Percentiles rank a stretch among this genome's conserved stretches.
These are phyloP conservation scores for Beverwykella pulmonaria DNA, from an alignment of 495 filamentous ascomycete genomes.

Conservation along the genomic window DNA sequence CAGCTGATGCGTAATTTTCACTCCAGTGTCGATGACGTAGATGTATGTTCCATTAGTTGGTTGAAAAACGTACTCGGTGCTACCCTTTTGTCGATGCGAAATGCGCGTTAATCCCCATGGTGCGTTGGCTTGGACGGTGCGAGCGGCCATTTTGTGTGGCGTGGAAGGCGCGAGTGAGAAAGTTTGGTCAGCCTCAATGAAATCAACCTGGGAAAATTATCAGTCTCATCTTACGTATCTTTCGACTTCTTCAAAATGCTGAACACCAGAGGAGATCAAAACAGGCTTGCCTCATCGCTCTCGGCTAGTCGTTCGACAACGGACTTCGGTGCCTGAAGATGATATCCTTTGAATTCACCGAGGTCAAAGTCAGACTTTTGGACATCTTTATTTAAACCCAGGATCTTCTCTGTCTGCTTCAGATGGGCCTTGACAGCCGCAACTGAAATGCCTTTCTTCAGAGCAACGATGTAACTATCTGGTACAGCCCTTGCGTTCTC, in stretches of 20 bases:
- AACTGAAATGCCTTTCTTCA: slow-evolving; percentile 1
- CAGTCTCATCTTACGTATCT: background rate
- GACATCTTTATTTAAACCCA: background rate
- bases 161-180: background rate
- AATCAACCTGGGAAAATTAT: slow-evolving; percentile 7
- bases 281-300: slow-evolving; percentile 16
- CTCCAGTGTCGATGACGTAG: slow-evolving; percentile 33
- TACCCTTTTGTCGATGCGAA: slow-evolving; percentile 21
- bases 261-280: background rate
- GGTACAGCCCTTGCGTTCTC: background rate
- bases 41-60: slow-evolving; percentile 14
- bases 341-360: slow-evolving; percentile 14
- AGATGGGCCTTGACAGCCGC: background rate
- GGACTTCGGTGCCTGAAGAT: slow-evolving; percentile 2
- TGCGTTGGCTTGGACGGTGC: slow-evolving; percentile 25
- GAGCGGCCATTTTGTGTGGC: background rate
- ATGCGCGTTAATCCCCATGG: slow-evolving; percentile 36
- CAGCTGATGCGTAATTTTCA: slow-evolving; percentile 4
- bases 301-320: slow-evolving; percentile 5
- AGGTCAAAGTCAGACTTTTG: background rate
- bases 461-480: background rate
- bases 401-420: background rate
- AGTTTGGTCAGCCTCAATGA: slow-evolving; percentile 20
- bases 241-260: background rate
- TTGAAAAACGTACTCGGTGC: slow-evolving; percentile 22